Base-by-base conservation (phyloP, 2,329 filamentous ascomycete genomes). In the Conoideocrella luteorostrata region DNA sequence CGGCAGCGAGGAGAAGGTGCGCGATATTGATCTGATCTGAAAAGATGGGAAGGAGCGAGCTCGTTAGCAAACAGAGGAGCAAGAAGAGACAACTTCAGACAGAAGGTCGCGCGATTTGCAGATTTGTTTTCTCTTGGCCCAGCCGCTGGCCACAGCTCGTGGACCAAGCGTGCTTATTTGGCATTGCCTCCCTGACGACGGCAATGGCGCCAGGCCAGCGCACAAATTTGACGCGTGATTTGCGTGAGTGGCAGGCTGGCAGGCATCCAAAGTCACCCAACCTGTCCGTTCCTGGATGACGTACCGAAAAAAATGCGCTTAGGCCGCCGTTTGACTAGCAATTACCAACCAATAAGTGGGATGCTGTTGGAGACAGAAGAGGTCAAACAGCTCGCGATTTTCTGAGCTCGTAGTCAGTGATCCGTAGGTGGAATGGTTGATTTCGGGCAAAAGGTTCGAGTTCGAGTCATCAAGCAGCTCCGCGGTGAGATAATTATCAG, bases 191-290 rank as follows among this genome's bases (percentile, higher is more conserved):
- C n/a, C n/a, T n/a, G n/a, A n/a, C n/a, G n/a, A n/a, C n/a, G n/a
- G n/a, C n/a, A n/a, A n/a, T n/a, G n/a, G n/a, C n/a, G n/a, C n/a
- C n/a, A n/a, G n/a, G n/a, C 11, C 33, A 15, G 33, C 22, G 20
- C 22, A 20, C 40, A 35, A 3, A 5, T 39, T 36, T 32, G 21
- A 23, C 21, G 30, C 5, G 33, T 15, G 33, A 35, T 32, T 42
- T 22, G 22, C 32, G 40, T 36, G 41, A 15, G 32, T 43, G 41
- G 41, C 41, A 35, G 17, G 23, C 33, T 36, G 41, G 21, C 22
- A 36, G 41, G 41, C 41, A 35, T 11, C 21, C 33, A 21, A 30
- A 21, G 15, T 30, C 9, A n/a, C n/a, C n/a, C n/a, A n/a, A n/a
- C 13, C 18, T 32, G 28, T 20, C 26, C 18, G 41, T 38, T 36